These are phyloP conservation scores for Huiozyma naganishii DNA, from an alignment of 805 yeast genomes.

Conservation along the genomic window DNA sequence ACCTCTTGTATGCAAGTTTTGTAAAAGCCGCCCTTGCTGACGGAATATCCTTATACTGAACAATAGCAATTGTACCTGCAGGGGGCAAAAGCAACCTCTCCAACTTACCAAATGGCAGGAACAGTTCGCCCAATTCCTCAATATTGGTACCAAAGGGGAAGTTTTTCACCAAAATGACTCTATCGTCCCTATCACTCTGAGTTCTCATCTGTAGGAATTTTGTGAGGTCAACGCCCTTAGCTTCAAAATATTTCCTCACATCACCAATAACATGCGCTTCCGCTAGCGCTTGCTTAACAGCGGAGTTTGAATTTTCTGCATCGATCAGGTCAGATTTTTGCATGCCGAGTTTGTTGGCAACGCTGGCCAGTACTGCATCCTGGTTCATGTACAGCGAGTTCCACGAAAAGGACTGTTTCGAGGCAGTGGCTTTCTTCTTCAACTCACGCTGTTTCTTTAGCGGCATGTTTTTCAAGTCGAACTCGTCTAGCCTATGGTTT, in stretches of 20 bases:
- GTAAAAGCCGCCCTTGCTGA: constrained; percentile 84
- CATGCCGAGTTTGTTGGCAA: constrained; percentile 76
- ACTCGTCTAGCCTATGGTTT: constrained; percentile 77
- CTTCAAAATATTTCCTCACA: constrained; percentile 78
- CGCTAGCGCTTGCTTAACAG: constrained; percentile 93
- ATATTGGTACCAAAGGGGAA: constrained; percentile 79
- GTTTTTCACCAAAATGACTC: constrained; percentile 73
- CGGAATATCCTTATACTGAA: constrained; percentile 75
- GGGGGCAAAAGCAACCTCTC: constrained; percentile 87
- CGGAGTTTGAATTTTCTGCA: constrained; percentile 76
- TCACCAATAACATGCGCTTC: constrained; percentile 93
- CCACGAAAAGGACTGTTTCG: constrained; percentile 87
- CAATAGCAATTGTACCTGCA: constrained; percentile 89
- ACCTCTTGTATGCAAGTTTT: constrained; percentile 75
- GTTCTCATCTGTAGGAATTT: constrained; percentile 43
- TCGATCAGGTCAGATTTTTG: constrained; percentile 75
- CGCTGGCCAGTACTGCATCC: constrained; percentile 87
- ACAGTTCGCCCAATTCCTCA: constrained; percentile 74
- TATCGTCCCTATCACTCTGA: constrained; percentile 58
- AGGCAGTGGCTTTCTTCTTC: constrained; percentile 73
- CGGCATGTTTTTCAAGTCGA: constrained; percentile 83
- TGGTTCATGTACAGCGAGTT: constrained; percentile 82
- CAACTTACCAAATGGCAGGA: constrained; percentile 68
- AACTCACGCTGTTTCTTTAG: constrained; percentile 83
- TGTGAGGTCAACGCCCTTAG: constrained; percentile 73